Percentiles rank a stretch among this genome's conserved stretches.
Conservation (phyloP, 208 protist species). For the Dictyostelium gargantuum region DNA sequence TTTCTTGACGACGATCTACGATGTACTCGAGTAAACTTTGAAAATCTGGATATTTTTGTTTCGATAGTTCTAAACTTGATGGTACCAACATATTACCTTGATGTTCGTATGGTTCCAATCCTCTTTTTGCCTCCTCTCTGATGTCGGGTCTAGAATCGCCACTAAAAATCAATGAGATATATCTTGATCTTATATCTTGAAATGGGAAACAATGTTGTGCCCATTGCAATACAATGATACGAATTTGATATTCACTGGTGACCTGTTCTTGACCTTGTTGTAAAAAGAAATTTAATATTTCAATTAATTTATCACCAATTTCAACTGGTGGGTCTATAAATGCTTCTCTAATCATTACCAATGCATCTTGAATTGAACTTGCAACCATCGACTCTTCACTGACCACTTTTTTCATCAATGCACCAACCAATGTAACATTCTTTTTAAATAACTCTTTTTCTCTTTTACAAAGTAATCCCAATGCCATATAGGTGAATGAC, state of each 20-base stretch:
- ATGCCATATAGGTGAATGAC: slow-evolving; percentile 15
- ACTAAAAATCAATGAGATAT: slow-evolving; percentile 16
- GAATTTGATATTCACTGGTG: slow-evolving; percentile 14
- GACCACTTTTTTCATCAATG: not conserved
- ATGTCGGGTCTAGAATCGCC: slow-evolving; percentile 35
- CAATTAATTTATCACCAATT: not conserved
- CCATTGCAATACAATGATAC: slow-evolving; percentile 23
- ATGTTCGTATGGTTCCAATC: slow-evolving; percentile 35
- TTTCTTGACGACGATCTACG: not conserved
- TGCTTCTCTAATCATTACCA: slow-evolving; percentile 39
- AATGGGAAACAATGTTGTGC: slow-evolving; percentile 58
- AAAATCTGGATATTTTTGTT: slow-evolving; percentile 20
- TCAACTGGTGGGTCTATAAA: not conserved
- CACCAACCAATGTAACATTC: not conserved
- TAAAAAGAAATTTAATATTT: not conserved
- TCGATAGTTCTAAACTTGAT: not conserved
- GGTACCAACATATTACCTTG: slow-evolving; percentile 37
- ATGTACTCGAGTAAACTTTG: not conserved
- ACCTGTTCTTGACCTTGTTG: not conserved
- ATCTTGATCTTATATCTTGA: slow-evolving; percentile 35
- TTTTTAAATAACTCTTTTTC: not conserved
- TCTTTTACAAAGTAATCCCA: slow-evolving; percentile 38
- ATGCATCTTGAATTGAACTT: slow-evolving; percentile 18
- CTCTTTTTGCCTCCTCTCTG: slow-evolving; percentile 25
- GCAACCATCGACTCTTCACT: slow-evolving; percentile 1